Evolutionary conservation across 2,329 filamentous ascomycete species (phyloP).

Genomic region (Cladophialophora bantiana): DNA sequence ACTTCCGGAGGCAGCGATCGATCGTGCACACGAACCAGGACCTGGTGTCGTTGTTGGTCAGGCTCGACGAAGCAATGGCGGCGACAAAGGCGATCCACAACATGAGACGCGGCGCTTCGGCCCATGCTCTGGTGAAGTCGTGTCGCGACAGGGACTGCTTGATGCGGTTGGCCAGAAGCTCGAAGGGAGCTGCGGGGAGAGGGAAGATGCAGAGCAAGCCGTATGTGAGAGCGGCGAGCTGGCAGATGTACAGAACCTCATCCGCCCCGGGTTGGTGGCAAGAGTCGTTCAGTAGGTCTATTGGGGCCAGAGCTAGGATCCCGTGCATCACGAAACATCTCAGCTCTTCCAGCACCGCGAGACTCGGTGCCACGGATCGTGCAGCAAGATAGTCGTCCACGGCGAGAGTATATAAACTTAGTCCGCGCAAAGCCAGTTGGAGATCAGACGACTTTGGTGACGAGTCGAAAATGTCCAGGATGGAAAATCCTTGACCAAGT

Average conservation of each 20-base stretch:
- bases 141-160: not conserved
- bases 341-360: conserved; percentile 14
- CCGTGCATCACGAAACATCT: conserved; percentile 9
- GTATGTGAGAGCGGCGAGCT: conserved; percentile 17
- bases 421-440: conserved; percentile 5
- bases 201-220: conserved; percentile 23
- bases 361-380: conserved; percentile 7
- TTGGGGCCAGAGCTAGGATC: conserved; percentile 1
- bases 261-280: not conserved
- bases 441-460: conserved; percentile 3
- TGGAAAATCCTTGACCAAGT: conserved; percentile 9
- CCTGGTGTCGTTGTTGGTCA: not conserved
- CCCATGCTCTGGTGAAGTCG: conserved; percentile 4
- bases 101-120: conserved; percentile 18
- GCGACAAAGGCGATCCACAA: conserved; percentile 20
- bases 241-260: conserved; percentile 4
- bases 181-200: conserved; percentile 19
- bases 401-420: conserved; percentile 20
- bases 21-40: not conserved
- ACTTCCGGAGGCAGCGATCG: not conserved
- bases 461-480: conserved; percentile 3
- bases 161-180: conserved; percentile 2
- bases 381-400: conserved; percentile 23
- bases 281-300: not conserved
- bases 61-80: not conserved